Percentiles rank a stretch among this genome's conserved stretches.
Evolutionary conservation across 306 rosid genomes (phyloP).

Genomic region (Lupinus albus): DNA sequence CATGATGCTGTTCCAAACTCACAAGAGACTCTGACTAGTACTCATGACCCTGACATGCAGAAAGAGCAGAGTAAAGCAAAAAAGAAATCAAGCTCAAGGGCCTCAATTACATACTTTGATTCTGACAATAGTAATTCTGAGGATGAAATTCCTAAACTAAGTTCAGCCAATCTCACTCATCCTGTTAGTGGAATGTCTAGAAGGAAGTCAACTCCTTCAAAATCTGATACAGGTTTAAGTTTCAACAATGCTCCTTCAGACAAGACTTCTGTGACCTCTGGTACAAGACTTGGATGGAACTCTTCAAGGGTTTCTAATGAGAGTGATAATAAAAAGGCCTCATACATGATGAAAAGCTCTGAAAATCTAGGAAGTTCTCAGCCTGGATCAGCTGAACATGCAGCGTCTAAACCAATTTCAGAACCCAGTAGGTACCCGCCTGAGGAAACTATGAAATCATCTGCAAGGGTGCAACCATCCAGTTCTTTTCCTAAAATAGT

Average conservation of each 20-base stretch:
- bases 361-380: slow-evolving; percentile 40
- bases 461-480: slow-evolving; percentile 41
- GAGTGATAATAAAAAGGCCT: slow-evolving; percentile 37
- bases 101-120: slow-evolving; percentile 50
- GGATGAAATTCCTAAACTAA: slow-evolving; percentile 53
- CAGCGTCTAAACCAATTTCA: slow-evolving; percentile 40
- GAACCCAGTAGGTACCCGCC: slow-evolving; percentile 44
- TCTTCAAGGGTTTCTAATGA: slow-evolving; percentile 53
- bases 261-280: slow-evolving; percentile 40
- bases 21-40: slow-evolving; percentile 40
- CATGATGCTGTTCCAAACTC: slow-evolving; percentile 39
- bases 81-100: slow-evolving; percentile 52
- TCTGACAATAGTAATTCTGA: slow-evolving; percentile 57
- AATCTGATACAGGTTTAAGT: slow-evolving; percentile 42
- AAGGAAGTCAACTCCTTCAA: slow-evolving; percentile 62
- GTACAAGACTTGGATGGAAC: slow-evolving; percentile 52
- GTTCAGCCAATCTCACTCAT: slow-evolving; percentile 39
- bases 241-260: slow-evolving; percentile 39
- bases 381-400: slow-evolving; percentile 36
- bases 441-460: slow-evolving; percentile 43
- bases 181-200: slow-evolving; percentile 58
- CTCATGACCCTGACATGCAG: slow-evolving; percentile 39
- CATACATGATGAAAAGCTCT: slow-evolving; percentile 46
- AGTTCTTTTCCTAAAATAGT: slow-evolving; percentile 44
- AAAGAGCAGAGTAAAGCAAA: slow-evolving; percentile 42